Conservation (phyloP, 2,329 filamentous ascomycete genomes). For the Diaporthe amygdali region DNA sequence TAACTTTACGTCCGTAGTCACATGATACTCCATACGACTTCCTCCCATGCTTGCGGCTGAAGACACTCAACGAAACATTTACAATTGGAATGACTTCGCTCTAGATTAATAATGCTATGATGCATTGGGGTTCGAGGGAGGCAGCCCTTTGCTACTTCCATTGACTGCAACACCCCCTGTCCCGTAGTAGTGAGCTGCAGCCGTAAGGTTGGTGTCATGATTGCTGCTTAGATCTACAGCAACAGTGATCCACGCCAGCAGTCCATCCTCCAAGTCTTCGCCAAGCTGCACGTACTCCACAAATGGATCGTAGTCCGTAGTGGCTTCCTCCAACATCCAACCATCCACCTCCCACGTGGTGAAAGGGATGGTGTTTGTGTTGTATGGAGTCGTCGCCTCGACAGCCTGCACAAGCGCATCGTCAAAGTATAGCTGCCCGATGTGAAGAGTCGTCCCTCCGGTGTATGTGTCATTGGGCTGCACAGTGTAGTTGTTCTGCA, state of each 20-base stretch:
- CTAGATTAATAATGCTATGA: background rate
- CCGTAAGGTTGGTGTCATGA: background rate
- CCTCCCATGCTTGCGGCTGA: too few relatives aligned
- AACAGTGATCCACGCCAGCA: slow-evolving; percentile 25
- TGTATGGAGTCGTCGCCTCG: slow-evolving; percentile 43
- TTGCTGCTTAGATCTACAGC: slow-evolving; percentile 10
- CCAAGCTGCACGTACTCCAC: slow-evolving; percentile 46
- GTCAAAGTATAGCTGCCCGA: slow-evolving; percentile 49
- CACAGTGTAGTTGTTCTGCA: slow-evolving; percentile 39
- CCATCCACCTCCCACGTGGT: slow-evolving; percentile 35
- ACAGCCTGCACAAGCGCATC: slow-evolving; percentile 42
- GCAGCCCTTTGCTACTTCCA: background rate
- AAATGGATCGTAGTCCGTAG: slow-evolving; percentile 49
- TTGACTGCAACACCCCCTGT: background rate
- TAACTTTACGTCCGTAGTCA: too few relatives aligned
- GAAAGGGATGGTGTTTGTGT: slow-evolving; percentile 38
- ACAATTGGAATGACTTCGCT: too few relatives aligned
- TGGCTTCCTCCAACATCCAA: slow-evolving; percentile 38
- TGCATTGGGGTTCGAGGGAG: slow-evolving; percentile 4
- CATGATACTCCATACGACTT: too few relatives aligned
- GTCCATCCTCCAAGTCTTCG: slow-evolving; percentile 1
- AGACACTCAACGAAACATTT: too few relatives aligned
- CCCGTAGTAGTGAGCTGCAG: background rate
- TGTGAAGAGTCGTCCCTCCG: slow-evolving; percentile 44
- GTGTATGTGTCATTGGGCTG: slow-evolving; percentile 43